A percentile compares a stretch with the other conserved stretches of the same genome.
These are phyloP conservation scores for Dittrichia graveolens DNA, from an alignment of 129 eudicot genomes.

Conservation along the genomic window DNA sequence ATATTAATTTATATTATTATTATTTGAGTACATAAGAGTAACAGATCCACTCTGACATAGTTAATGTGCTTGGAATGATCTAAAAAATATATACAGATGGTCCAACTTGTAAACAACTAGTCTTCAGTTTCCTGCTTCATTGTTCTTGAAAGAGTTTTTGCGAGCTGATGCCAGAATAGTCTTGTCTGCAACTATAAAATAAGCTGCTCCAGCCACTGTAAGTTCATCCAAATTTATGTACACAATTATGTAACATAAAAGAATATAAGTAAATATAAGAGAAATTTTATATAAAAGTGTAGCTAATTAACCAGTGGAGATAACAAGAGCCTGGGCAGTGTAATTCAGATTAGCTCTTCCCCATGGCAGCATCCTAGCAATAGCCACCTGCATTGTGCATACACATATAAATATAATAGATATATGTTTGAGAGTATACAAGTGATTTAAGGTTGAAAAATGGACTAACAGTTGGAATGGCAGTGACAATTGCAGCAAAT, in stretches of 20 bases:
- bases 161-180: slow-evolving; percentile 76
- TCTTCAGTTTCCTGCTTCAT: slow-evolving; percentile 28
- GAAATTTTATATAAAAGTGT: background rate
- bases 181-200: slow-evolving; percentile 90
- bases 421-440: background rate
- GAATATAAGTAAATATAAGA: background rate
- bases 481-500: slow-evolving; percentile 74
- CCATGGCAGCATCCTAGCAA: slow-evolving; percentile 81
- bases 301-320: slow-evolving; percentile 65
- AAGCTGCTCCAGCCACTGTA: slow-evolving; percentile 87
- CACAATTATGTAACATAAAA: background rate
- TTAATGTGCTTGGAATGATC: slow-evolving; percentile 16
- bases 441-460: background rate
- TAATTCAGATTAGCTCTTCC: slow-evolving; percentile 82
- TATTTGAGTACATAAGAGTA: background rate
- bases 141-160: slow-evolving; percentile 61
- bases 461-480: slow-evolving; percentile 77
- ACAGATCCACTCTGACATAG: background rate
- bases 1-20: background rate
- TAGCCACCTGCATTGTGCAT: slow-evolving; percentile 56
- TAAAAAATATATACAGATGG: slow-evolving; percentile 19
- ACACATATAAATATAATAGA: background rate
- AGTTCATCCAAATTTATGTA: background rate
- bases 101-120: background rate
- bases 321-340: slow-evolving; percentile 87